Evolutionary conservation across 1,284 basidiomycete genomes (phyloP), one percentile per base, ranked within the genome.

Genomic region (Uromyces viciae-fabae): DNA sequence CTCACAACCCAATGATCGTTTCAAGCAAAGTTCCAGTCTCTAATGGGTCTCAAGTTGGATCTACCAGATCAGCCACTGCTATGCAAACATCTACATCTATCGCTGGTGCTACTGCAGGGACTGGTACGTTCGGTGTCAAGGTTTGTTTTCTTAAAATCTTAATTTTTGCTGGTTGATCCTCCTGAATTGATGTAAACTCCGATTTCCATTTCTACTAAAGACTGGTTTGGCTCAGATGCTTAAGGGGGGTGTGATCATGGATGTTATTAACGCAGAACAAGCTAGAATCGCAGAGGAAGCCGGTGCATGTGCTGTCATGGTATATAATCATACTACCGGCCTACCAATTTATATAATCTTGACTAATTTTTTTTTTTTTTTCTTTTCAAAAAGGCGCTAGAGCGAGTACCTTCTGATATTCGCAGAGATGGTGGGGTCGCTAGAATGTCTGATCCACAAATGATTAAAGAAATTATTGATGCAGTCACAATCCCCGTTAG

Each of bases 291-390:
- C 96, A 81, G 96, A 98, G 86, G 95, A 97, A 86, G 96, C 96
- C 14, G 96, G 97, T 82, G 96, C 96, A 17, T 95, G 94, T 86
- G 96, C 96, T 82, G 96, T 99, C 83, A 98, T 99, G 96, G 94
- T 94, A 17, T 89, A 33, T 56, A 22, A 19, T 33, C 31, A 1
- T 36, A 38, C 11, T 36, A 22, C 19, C 66, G 40, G 40, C 33
- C 66, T 36, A n/a, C 49, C 40, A 43, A 19, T 14, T 38, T n/a
- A 36, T 11, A 33, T 14, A 49, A n/a, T 54, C 3, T 33, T 28
- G 22, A 4, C 38, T 33, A 2, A 22, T 49, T 40, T n/a, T 54
- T 31, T 25, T 56, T 25, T 19, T 28, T 54, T 62, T 36, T 64
- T 40, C 19, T 8, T 28, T 71, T 56, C 22, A 25, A 22, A 28